Evolutionary conservation across 2,329 filamentous ascomycete genomes (phyloP).

Genomic region (Acrocalymma vagum): DNA sequence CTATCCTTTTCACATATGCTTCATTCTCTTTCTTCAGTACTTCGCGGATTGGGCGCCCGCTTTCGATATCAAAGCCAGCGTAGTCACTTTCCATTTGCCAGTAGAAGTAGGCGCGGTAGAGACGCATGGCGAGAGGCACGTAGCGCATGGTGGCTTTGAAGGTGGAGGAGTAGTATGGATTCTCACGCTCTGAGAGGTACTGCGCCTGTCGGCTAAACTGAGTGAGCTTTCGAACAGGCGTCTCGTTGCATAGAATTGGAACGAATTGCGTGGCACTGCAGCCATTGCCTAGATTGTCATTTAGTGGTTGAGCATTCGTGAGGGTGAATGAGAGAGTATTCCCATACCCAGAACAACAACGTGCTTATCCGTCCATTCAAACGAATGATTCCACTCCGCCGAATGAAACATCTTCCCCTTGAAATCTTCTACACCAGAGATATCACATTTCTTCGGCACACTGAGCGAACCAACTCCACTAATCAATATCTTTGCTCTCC

Average conservation of each 20-base stretch:
- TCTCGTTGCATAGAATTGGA: slow-evolving; percentile 51
- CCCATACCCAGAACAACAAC: slow-evolving; percentile 39
- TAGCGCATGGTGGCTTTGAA: slow-evolving; percentile 58
- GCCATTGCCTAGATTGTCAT: slow-evolving; percentile 49
- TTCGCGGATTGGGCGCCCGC: slow-evolving; percentile 47
- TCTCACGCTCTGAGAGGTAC: slow-evolving; percentile 57
- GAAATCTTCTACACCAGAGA: slow-evolving; percentile 57
- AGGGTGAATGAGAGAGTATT: not conserved
- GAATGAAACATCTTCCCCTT: slow-evolving; percentile 45
- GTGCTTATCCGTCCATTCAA: slow-evolving; percentile 55
- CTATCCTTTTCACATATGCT: slow-evolving; percentile 53
- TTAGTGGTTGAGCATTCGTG: slow-evolving; percentile 3
- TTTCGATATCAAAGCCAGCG: slow-evolving; percentile 50
- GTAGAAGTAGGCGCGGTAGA: slow-evolving; percentile 55
- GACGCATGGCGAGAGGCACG: slow-evolving; percentile 54
- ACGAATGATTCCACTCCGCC: slow-evolving; percentile 55
- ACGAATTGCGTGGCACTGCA: slow-evolving; percentile 60
- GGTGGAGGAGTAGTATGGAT: slow-evolving; percentile 49
- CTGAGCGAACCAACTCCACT: slow-evolving; percentile 37
- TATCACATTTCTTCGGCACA: slow-evolving; percentile 46
- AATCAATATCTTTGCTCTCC: slow-evolving; percentile 35
- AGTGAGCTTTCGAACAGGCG: slow-evolving; percentile 49
- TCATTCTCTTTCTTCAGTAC: slow-evolving; percentile 48
- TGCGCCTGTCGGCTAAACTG: slow-evolving; percentile 63
- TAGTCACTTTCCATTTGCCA: slow-evolving; percentile 56